phyloP scores from a whole-genome alignment of 441 rosid species.

The Euphorbia celastroides region DNA sequence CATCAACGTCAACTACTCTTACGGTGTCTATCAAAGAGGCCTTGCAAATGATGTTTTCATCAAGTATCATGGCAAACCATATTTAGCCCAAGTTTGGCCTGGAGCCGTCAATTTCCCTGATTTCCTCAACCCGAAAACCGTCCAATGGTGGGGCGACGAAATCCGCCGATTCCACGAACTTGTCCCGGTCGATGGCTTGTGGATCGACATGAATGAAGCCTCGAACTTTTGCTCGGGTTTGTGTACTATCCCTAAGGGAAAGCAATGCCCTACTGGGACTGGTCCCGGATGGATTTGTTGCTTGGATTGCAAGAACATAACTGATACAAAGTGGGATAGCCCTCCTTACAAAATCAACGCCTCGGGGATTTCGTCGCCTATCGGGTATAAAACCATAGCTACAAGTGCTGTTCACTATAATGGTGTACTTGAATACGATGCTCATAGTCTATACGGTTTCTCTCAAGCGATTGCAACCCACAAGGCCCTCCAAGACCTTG shows the following conservation, averaged over 20 bases:
- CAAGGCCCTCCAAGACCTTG: slow-evolving; percentile 61
- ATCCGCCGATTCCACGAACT: slow-evolving; percentile 83
- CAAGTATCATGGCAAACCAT: slow-evolving; percentile 80
- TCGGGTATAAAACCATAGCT: slow-evolving; percentile 90
- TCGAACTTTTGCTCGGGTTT: slow-evolving; percentile 83
- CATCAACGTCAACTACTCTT: slow-evolving; percentile 65
- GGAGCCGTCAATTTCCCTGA: slow-evolving; percentile 93
- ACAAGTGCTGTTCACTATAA: slow-evolving; percentile 88
- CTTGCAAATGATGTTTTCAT: slow-evolving; percentile 81
- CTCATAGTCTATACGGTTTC: slow-evolving; percentile 90
- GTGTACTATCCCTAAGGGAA: slow-evolving; percentile 68
- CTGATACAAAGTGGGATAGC: slow-evolving; percentile 79
- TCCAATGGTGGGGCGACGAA: slow-evolving; percentile 92
- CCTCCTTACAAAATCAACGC: slow-evolving; percentile 98
- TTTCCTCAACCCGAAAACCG: slow-evolving; percentile 88
- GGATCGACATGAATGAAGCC: slow-evolving; percentile 98
- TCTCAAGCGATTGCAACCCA: slow-evolving; percentile 86
- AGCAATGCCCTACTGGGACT: slow-evolving; percentile 62
- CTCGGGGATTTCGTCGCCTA: slow-evolving; percentile 58
- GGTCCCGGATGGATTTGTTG: slow-evolving; percentile 98
- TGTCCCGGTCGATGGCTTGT: slow-evolving; percentile 84
- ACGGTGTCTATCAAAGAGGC: slow-evolving; percentile 77
- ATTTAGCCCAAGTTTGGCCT: slow-evolving; percentile 96
- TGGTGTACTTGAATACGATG: slow-evolving; percentile 85
- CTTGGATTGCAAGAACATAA: slow-evolving; percentile 94